A percentile compares a stretch with the other conserved stretches of the same genome.
phyloP scores from a whole-genome alignment of 345 rosid species.

The Theobroma cacao region DNA sequence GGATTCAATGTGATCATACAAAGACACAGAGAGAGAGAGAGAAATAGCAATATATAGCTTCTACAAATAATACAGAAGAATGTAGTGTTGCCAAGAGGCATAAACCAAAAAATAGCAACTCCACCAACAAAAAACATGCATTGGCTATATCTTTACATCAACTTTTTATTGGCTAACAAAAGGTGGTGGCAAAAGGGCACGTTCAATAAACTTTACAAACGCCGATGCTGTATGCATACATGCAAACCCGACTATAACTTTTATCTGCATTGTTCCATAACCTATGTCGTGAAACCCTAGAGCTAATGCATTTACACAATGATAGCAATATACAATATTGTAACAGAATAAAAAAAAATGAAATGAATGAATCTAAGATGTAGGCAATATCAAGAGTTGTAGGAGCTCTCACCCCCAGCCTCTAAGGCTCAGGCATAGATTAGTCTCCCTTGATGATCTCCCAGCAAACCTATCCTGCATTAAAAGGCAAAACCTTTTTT shows the following conservation, averaged over 20 bases:
- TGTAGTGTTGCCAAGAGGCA: neutral
- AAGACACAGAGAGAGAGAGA: too few species aligned
- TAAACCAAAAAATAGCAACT: neutral
- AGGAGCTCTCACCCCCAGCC: conserved; percentile 11
- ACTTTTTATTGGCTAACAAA: neutral
- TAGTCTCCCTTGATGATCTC: conserved; percentile 18
- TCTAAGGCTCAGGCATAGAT: neutral
- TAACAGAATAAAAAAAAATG: conserved; percentile 5
- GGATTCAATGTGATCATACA: neutral
- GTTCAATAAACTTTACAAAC: neutral
- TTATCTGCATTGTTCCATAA: neutral
- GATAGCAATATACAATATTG: conserved; percentile 15
- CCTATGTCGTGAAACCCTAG: conserved; percentile 7
- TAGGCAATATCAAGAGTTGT: neutral
- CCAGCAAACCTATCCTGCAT: conserved; percentile 20
- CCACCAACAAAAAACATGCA: conserved; percentile 4
- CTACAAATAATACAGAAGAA: neutral
- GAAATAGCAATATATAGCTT: neutral
- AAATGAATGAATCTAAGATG: conserved; percentile 11
- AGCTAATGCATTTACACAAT: conserved; percentile 5
- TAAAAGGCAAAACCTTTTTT: conserved; percentile 4
- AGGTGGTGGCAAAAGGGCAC: neutral
- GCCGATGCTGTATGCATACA: neutral
- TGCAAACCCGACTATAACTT: neutral
- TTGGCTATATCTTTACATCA: neutral